Evolutionary conservation across 192 early-diverging fungal genomes (phyloP).

Genomic region (Coemansia sp.): DNA sequence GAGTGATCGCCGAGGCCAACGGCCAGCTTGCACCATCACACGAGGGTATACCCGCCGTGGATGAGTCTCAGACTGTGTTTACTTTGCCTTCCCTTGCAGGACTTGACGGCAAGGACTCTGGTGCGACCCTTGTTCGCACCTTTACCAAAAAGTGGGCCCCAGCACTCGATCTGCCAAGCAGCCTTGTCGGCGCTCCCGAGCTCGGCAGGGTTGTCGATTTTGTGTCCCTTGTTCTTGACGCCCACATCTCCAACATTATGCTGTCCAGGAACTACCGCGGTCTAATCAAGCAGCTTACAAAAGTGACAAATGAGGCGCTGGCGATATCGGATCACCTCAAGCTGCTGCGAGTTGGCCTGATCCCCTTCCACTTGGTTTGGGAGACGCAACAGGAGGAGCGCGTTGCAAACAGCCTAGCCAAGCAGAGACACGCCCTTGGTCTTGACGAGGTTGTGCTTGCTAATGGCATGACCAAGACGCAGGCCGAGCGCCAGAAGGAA

Average conservation of each 20-base stretch:
- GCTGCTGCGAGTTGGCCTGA: constrained; percentile 33
- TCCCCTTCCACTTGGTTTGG: constrained; percentile 44
- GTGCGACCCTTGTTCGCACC: constrained; percentile 16
- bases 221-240: constrained; percentile 39
- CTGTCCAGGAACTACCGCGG: constrained; percentile 31
- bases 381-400: constrained; percentile 44
- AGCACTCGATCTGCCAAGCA: constrained; percentile 21
- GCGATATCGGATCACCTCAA: constrained; percentile 50
- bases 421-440: constrained; percentile 43
- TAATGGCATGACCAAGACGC: constrained; percentile 46
- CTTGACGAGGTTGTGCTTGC: constrained; percentile 49
- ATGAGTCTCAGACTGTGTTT: constrained; percentile 33
- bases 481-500: constrained; percentile 34
- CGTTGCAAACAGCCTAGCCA: constrained; percentile 26
- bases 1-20: constrained; percentile 1
- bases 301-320: constrained; percentile 32
- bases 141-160: constrained; percentile 48
- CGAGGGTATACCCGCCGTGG: constrained; percentile 29
- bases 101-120: constrained; percentile 9
- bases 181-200: constrained; percentile 29
- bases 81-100: background rate
- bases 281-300: constrained; percentile 35
- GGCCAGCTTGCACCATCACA: background rate
- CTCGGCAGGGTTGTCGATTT: constrained; percentile 30
- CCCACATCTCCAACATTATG: constrained; percentile 39